Evolutionary conservation across 371 early-diverging fungal genomes (phyloP).

Genomic region (Dipsacomyces acuminosporus): DNA sequence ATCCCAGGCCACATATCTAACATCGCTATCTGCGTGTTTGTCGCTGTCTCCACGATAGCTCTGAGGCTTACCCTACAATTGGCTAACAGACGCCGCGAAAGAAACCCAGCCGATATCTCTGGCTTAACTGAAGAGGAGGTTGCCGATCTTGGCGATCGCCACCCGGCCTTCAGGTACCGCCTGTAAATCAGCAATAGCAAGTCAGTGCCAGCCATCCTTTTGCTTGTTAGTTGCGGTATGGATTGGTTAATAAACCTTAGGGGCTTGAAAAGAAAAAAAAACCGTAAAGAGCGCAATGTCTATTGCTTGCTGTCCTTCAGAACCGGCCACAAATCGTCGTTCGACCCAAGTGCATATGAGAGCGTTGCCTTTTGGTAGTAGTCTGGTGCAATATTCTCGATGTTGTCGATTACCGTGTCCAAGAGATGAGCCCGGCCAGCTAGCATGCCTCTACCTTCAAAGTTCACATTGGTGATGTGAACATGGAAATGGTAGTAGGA

Average conservation of each 20-base stretch:
- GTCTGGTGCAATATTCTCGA: constrained; percentile 50
- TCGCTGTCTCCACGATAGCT: not conserved
- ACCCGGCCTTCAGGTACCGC: constrained; percentile 11
- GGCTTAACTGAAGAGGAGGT: constrained; percentile 3
- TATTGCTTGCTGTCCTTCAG: constrained; percentile 5
- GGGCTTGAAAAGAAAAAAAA: no score
- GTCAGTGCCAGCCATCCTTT: no score
- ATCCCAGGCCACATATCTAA: constrained; percentile 4
- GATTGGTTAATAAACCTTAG: not conserved
- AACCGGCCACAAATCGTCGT: constrained; percentile 37
- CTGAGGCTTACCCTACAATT: not conserved
- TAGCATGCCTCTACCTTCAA: constrained; percentile 56
- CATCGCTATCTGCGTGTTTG: constrained; percentile 3
- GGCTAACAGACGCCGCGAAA: constrained; percentile 5
- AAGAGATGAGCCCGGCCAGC: constrained; percentile 72
- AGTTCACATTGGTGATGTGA: constrained; percentile 66
- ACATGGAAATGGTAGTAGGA: constrained; percentile 75
- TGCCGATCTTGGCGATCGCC: constrained; percentile 7
- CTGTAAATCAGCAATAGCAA: constrained; percentile 6
- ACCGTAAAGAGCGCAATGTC: no score
- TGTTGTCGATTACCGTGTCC: constrained; percentile 67
- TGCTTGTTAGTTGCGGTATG: not conserved
- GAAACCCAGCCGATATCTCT: constrained; percentile 6
- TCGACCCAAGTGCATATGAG: constrained; percentile 51
- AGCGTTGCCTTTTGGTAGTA: constrained; percentile 55